phyloP scores from a whole-genome alignment of 2,329 filamentous ascomycete genomes.

The Aspergillus tanneri region DNA sequence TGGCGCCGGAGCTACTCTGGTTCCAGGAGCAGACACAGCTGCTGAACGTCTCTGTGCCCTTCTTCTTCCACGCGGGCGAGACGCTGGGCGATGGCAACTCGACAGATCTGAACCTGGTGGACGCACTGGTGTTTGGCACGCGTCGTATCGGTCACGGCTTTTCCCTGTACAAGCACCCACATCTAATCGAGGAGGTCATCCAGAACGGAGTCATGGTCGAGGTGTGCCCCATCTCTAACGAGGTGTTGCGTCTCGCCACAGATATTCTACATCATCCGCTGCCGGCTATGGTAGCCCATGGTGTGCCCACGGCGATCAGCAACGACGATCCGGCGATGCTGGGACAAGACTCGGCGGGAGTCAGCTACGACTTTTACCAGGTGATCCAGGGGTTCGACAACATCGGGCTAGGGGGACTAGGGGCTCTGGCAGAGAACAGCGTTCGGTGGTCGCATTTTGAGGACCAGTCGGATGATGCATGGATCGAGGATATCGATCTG shows the following conservation, averaged over 20 bases:
- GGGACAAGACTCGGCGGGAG: constrained; percentile 74
- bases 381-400: constrained; percentile 88
- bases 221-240: constrained; percentile 86
- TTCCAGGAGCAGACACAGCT: constrained; percentile 78
- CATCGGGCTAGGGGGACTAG: constrained; percentile 76
- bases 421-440: constrained; percentile 77
- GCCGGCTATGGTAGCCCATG: constrained; percentile 76
- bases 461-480: constrained; percentile 67
- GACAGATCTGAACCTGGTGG: constrained; percentile 80
- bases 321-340: constrained; percentile 90
- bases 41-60: constrained; percentile 75
- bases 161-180: constrained; percentile 82
- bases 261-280: constrained; percentile 75
- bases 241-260: constrained; percentile 74
- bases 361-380: constrained; percentile 93
- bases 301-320: constrained; percentile 75
- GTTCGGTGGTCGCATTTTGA: constrained; percentile 83
- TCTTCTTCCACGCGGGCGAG: constrained; percentile 93
- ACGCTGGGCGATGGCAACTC: constrained; percentile 75
- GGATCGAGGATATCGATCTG: constrained; percentile 70
- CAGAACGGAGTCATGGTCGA: constrained; percentile 82
- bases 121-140: constrained; percentile 79
- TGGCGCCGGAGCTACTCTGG: constrained; percentile 83
- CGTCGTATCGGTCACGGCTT: constrained; percentile 84
- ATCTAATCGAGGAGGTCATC: constrained; percentile 81